Base-by-base conservation (phyloP, 2,329 filamentous ascomycete species). In the Ophiostoma australiae region DNA sequence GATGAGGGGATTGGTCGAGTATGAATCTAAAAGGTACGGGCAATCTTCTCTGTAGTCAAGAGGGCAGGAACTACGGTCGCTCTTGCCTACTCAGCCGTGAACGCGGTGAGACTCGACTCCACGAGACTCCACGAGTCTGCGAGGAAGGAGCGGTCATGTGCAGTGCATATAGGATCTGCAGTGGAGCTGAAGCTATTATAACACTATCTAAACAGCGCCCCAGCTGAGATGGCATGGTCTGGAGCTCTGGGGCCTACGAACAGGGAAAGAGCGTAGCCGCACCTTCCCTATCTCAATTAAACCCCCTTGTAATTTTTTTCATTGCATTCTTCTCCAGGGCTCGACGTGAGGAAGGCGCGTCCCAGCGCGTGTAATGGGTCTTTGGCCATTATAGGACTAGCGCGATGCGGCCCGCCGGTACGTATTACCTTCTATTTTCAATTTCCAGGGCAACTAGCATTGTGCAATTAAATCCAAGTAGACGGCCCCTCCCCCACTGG, bases 361-460 rank as follows among this genome's bases (percentile, higher is more conserved):
- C 65, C 39, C 70, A 70, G 71, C 73, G 73, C 73, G 73, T 72
- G 23, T 17, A 48, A 35, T 31, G 55, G 52, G 23, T 37, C 15
- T 15, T 1, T 31, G 68, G 27, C 72, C 72, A 3, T 58, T 68
- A 67, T 1, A 0, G 61, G 72, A 44, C 63, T 74, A 75, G 74
- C 35, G 58, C 6, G 7, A 15, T n/a, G 69, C 70, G 61, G 44
- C 33, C 69, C 69, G 69, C 23, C 41, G 27, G 33, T 41, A 44
- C 10, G 3, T 13, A n/a, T n/a, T n/a, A n/a, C 23, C 10, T 70
- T 8, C 44, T 20, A 48, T 48, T 48, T 48, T 20, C 44, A 48
- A 73, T 74, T 74, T 72, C 74, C 74, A 73, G 70, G 70, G 73
- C 73, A 75, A 74, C 74, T 73, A 52, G 55, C 10, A 41, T 33